Base-by-base conservation (phyloP, 2,329 filamentous ascomycete species). In the Xylariaceae sp. region DNA sequence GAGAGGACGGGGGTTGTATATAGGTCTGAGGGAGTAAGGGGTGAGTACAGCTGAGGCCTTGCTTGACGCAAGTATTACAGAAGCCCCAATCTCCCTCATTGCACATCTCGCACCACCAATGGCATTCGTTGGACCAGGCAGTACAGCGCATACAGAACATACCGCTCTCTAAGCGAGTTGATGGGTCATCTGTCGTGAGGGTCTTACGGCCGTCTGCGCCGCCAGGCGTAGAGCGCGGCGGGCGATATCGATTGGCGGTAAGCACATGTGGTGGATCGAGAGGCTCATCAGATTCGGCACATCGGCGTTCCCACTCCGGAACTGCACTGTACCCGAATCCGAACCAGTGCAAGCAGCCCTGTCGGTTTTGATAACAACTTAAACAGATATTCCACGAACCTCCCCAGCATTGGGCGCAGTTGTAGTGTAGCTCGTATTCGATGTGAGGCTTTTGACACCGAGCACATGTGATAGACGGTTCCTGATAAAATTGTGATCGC, bases 21-120 rank as follows among this genome's bases (percentile, higher is more conserved):
- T 89, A 85, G 1, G 83, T 79, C 36, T 95, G 71, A 0, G 91
- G 88, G 1, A 95, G 71, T 1, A 97, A 73, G 6, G 86, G 76
- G 60, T 97, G 92, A 0, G 83, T 86, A 66, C 92, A 97, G 48
- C 83, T 86, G 48, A 77, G 76, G 14, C 88, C 90, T 63, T 85
- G 82, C 48, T 92, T 91, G 22, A 95, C 88, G 55, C 92, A 97
- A 49, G 76, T 71, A 57, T 91, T 89, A 67, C 92, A 97, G 63
- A 88, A 96, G 0, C 92, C 92, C 91, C 91, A 97, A 60, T 94
- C 91, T 5, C 89, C 92, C 51, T 93, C 83, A 57, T 95, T 95
- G 68, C 92, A 97, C 21, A 76, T 65, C 48, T 86, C 81, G 64
- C 92, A 97, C 51, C 87, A 83, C 92, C 91, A 97, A 66, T 88